phyloP scores from a whole-genome alignment of 768 basidiomycete genomes.

The Imleria badia region DNA sequence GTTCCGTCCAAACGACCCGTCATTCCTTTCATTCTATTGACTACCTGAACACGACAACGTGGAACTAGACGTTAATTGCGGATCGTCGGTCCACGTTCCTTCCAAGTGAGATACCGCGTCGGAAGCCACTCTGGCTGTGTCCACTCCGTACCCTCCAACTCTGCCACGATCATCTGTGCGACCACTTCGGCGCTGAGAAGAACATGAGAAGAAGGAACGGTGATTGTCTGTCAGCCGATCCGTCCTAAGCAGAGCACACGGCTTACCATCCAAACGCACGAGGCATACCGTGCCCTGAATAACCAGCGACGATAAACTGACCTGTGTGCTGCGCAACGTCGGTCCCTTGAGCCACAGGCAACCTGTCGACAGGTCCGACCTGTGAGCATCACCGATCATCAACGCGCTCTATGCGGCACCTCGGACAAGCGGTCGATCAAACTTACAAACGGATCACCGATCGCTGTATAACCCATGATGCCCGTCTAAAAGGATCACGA shows the following conservation, averaged over 20 bases:
- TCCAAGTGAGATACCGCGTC: conserved; percentile 45
- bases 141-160: conserved; percentile 48
- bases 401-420: too few species aligned
- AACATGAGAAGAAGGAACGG: not conserved
- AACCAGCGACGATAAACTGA: conserved; percentile 74
- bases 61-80: not conserved
- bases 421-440: not conserved
- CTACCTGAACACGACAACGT: not conserved
- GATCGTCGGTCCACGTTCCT: not conserved
- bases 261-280: conserved; percentile 62
- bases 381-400: conserved; percentile 20
- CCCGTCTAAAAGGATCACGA: conserved; percentile 54
- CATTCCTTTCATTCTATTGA: not conserved
- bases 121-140: conserved; percentile 63
- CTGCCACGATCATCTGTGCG: conserved; percentile 55
- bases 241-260: not conserved
- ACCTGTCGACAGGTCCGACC: conserved; percentile 61
- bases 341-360: conserved; percentile 10
- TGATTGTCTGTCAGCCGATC: not conserved
- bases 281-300: conserved; percentile 80
- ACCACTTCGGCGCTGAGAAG: conserved; percentile 57
- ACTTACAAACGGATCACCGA: conserved; percentile 65
- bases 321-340: conserved; percentile 40
- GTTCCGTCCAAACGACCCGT: not conserved
- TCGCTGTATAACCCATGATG: conserved; percentile 73